Evolutionary conservation across 2,329 filamentous ascomycete species (phyloP).

Genomic region (Peltaster fructicola): DNA sequence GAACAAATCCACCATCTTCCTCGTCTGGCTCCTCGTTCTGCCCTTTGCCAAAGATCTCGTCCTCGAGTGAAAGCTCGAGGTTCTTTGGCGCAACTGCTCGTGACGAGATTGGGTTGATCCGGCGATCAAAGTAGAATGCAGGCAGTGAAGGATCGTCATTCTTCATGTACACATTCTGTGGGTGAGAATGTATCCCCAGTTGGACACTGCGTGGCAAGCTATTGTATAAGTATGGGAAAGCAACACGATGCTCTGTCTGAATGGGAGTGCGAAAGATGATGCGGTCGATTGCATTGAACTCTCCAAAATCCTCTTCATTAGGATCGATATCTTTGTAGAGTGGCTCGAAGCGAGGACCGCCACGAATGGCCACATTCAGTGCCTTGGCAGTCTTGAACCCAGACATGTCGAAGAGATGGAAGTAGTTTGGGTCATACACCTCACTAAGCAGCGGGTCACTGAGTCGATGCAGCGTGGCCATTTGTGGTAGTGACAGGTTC

Average conservation of each 20-base stretch:
- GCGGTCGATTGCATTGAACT: conserved; percentile 97
- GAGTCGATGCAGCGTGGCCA: conserved; percentile 85
- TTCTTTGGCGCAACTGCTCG: conserved; percentile 89
- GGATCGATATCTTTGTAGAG: conserved; percentile 97
- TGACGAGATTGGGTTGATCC: conserved; percentile 93
- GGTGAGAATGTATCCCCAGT: conserved; percentile 82
- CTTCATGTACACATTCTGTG: conserved; percentile 78
- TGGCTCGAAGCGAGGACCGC: conserved; percentile 89
- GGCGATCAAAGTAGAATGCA: conserved; percentile 94
- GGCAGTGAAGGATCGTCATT: conserved; percentile 78
- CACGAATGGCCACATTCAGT: conserved; percentile 91
- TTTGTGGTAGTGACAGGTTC: conserved; percentile 85
- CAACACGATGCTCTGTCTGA: conserved; percentile 86
- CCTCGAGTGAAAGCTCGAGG: conserved; percentile 77
- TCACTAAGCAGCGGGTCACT: conserved; percentile 84
- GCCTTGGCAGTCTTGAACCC: conserved; percentile 94
- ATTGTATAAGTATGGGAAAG: conserved; percentile 90
- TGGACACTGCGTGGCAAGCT: conserved; percentile 88
- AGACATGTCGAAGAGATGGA: conserved; percentile 89
- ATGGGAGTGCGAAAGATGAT: conserved; percentile 96
- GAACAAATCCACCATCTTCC: conserved; percentile 44
- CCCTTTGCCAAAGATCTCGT: conserved; percentile 73
- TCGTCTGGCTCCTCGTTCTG: conserved; percentile 62
- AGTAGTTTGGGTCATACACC: conserved; percentile 90
- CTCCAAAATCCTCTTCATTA: conserved; percentile 96